Evolutionary conservation across 805 yeast species (phyloP).

Genomic region (Pichia thaimueangensis): DNA sequence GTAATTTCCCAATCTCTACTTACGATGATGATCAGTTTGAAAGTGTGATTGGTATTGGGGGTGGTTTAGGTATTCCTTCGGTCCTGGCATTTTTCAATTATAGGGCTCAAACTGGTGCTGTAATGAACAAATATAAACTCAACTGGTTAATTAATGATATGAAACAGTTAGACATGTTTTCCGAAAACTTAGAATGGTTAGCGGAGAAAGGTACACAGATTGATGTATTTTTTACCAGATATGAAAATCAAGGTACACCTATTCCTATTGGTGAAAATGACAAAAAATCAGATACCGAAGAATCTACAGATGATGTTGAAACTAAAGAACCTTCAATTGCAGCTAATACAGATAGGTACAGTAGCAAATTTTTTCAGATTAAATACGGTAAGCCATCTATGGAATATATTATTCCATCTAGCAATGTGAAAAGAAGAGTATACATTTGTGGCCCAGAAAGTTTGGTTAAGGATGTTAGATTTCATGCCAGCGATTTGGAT

Average conservation of each 20-base stretch:
- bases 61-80: conserved; percentile 21
- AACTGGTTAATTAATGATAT: conserved; percentile 20
- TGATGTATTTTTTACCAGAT: conserved; percentile 6
- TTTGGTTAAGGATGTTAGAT: background rate
- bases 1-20: conserved; percentile 23
- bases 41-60: conserved; percentile 17
- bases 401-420: conserved; percentile 2
- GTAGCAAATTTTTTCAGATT: background rate
- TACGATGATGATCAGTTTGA: conserved; percentile 3
- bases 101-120: background rate
- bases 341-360: background rate
- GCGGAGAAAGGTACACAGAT: conserved; percentile 8
- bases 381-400: conserved; percentile 7
- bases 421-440: conserved; percentile 4
- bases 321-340: background rate
- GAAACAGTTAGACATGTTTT: conserved; percentile 10
- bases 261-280: no score
- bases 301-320: background rate
- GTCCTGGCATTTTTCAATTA: conserved; percentile 15
- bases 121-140: conserved; percentile 11
- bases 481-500: background rate
- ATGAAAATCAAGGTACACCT: background rate
- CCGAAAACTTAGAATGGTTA: conserved; percentile 12
- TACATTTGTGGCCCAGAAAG: conserved; percentile 8
- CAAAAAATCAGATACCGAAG: no score